Evolutionary conservation across 371 early-diverging fungal species (phyloP), one percentile per base, ranked within the genome.

Genomic region (Apophysomyces variabilis): DNA sequence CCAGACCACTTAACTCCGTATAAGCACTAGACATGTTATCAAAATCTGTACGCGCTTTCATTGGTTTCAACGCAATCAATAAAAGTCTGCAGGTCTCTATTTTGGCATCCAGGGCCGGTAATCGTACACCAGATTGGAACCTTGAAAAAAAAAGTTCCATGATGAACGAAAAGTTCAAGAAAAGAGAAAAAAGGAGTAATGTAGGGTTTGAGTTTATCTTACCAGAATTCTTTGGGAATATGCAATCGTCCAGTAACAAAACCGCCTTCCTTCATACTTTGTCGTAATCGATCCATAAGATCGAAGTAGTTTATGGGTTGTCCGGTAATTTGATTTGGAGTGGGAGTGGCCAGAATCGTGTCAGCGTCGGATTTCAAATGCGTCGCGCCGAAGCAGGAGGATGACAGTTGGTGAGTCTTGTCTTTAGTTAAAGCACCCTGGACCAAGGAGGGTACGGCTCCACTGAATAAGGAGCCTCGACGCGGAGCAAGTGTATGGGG

Each of bases 211-310:
- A 3, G 3, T 3, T 26, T 26, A 26, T 26, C 32, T 26, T 71
- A 73, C 78, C 78, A 78, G 46, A 78, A 38, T 57, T 78, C 68
- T 57, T 69, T 73, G 4, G 78, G 78, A 6, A 68, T 60, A 68
- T 75, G 68, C 4, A 78, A 39, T 4, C 63, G 43, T n/a, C 60
- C 60, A 1, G 74, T 73, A 7, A 78, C 32, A 58, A 69, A 71
- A 11, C 75, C 75, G 21, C 78, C 78, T n/a, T 70, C 47, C n/a
- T 58, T 56, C 64, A 78, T 73, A 43, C 71, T 66, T 44, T 64
- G 62, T 7, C 57, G 44, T 1, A 75, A n/a, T 6, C 71, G 61
- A 12, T 70, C 44, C 59, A 72, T 70, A 0, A 74, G 56, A 5
- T 6, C 16, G 12, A 32, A 18, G 13, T 36, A 58, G 58, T 4